Evolutionary conservation across 192 early-diverging fungal species (phyloP).

Genomic region (Spizellomyces sp.): DNA sequence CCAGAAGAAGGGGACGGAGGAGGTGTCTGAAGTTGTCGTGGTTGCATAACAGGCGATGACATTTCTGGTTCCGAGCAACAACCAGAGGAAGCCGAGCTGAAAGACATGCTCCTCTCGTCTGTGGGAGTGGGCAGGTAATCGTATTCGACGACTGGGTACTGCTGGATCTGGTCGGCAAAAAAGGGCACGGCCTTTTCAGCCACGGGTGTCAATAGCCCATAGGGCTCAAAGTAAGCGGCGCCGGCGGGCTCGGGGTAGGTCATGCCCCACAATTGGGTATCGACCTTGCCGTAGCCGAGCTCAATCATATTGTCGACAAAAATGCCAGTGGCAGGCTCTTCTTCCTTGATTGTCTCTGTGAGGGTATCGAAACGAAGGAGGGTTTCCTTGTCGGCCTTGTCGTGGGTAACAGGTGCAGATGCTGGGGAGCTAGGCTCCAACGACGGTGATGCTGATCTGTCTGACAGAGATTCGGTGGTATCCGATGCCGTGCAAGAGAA

Average conservation of each 20-base stretch:
- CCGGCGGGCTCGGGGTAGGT: not conserved
- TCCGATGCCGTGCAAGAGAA: not conserved
- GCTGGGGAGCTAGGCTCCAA: not conserved
- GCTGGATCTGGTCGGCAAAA: too few relatives aligned
- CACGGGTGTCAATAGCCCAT: not conserved
- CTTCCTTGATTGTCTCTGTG: too few relatives aligned
- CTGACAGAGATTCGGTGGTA: not conserved
- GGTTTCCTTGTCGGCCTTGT: too few relatives aligned
- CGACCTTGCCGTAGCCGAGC: too few relatives aligned
- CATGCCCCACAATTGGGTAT: not conserved
- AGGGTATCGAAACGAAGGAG: too few relatives aligned
- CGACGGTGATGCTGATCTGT: not conserved
- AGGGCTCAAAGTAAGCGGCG: not conserved
- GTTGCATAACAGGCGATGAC: slow-evolving; percentile 9
- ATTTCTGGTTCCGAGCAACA: slow-evolving; percentile 13
- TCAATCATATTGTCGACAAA: too few relatives aligned
- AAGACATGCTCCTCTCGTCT: slow-evolving; percentile 23
- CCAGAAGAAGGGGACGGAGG: slow-evolving; percentile 19
- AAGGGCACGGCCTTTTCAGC: not conserved
- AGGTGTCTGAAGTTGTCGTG: slow-evolving; percentile 12
- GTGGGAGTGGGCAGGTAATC: not conserved
- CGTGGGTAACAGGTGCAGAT: not conserved
- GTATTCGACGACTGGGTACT: too few relatives aligned
- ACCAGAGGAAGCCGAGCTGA: slow-evolving; percentile 17
- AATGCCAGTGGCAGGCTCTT: too few relatives aligned